Evolutionary conservation across 257 asterid species (phyloP).

Genomic region (Nyctanthes arbortristis): DNA sequence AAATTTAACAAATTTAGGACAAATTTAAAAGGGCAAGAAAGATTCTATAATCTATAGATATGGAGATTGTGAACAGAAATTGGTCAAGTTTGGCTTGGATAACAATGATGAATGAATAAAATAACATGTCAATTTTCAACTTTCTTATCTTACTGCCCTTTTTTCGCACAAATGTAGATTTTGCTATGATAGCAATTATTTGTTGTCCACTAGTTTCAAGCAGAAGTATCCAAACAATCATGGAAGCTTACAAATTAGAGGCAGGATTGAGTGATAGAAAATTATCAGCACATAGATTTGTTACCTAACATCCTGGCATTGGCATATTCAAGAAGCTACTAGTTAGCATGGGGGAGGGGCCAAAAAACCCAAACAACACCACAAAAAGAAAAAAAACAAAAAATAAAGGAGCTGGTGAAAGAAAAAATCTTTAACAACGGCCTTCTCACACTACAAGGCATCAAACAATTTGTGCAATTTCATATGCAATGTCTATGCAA

Average conservation of each 20-base stretch:
- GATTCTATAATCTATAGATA: neutral
- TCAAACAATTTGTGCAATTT: too few species aligned
- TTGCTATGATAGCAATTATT: neutral
- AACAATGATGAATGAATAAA: neutral
- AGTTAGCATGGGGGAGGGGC: too few species aligned
- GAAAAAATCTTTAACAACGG: too few species aligned
- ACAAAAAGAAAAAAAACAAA: neutral
- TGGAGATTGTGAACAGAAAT: neutral
- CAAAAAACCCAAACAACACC: too few species aligned
- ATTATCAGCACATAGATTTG: neutral
- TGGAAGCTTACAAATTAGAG: neutral
- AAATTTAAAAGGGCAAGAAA: conserved; percentile 7
- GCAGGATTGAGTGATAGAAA: neutral
- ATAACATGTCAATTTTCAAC: neutral
- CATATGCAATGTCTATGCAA: too few species aligned
- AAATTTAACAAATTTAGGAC: too few species aligned
- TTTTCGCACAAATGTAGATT: neutral
- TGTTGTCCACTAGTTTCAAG: neutral
- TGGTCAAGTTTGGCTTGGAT: neutral
- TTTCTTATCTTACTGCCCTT: neutral
- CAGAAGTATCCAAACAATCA: neutral
- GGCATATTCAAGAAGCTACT: neutral
- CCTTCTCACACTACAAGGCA: too few species aligned
- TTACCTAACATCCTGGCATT: neutral
- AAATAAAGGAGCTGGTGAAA: too few species aligned